Evolutionary conservation across 2,329 filamentous ascomycete species (phyloP), one percentile per base, ranked within the genome.

Genomic region (Lasiodiplodia theobromae): DNA sequence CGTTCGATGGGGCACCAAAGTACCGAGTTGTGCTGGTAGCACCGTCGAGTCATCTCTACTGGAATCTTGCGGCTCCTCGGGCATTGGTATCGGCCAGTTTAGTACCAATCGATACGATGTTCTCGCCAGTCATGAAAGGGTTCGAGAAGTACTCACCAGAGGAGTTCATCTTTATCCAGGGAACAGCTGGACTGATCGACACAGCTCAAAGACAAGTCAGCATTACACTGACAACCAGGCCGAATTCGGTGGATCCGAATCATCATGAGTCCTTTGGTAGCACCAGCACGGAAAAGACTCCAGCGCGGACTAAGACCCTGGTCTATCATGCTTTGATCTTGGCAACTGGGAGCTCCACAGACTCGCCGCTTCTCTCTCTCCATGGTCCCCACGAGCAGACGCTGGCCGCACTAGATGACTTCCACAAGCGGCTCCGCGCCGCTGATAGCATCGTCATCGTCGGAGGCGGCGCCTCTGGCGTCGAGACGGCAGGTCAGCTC

Each of bases 401-500:
- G 70, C 71, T 75, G 16, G 71, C 70, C 23, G 77, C 76, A 8
- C 70, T 80, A 18, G 70, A 72, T 53, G 60, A 51, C n/a, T 75
- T 77, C 68, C 77, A 80, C 69, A 71, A 66, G 23, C 40, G 70
- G 47, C 70, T 80, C 25, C 69, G 70, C 8, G 68, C 66, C 16
- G 77, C 79, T 23, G 74, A 74, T 58, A 76, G 70, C 60, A 78
- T 81, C 65, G 71, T 80, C 53, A 73, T 81, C 67, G 74, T 74
- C 34, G 79, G 79, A 37, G 79, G 78, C 5, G 79, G 79, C 1
- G 74, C 74, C 10, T 73, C 76, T 1, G 80, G 77, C 18, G 72
- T 80, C 57, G 79, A 81, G 71, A 75, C 74, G 14, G 79, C 79
- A 2, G 79, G 78, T 34, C 78, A 81, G 69, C 72, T 81, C 1